Evolutionary conservation across 2,329 filamentous ascomycete genomes (phyloP).

Genomic region (Lachnellula subtilissima): DNA sequence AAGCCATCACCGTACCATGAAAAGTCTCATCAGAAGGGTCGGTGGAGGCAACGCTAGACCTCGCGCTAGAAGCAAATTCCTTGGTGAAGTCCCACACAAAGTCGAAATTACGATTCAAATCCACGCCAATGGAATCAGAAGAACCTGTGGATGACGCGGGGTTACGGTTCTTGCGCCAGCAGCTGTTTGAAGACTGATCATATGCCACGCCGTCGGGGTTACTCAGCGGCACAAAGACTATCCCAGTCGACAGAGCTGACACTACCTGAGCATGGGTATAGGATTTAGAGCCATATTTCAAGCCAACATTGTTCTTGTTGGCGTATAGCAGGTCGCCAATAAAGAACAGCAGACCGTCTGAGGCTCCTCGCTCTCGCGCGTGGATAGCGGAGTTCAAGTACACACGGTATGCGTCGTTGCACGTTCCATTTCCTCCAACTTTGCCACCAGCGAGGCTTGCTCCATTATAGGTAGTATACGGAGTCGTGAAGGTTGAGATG

Average conservation of each 20-base stretch:
- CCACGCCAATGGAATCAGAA: slow-evolving; percentile 39
- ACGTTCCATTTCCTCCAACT: slow-evolving; percentile 40
- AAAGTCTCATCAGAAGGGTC: slow-evolving; percentile 43
- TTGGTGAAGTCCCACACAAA: slow-evolving; percentile 49
- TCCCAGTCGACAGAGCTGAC: slow-evolving; percentile 46
- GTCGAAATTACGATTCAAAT: slow-evolving; percentile 55
- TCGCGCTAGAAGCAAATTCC: slow-evolving; percentile 38
- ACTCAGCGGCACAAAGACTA: slow-evolving; percentile 48
- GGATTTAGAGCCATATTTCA: slow-evolving; percentile 47
- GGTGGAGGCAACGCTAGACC: slow-evolving; percentile 37
- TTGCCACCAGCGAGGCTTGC: slow-evolving; percentile 36
- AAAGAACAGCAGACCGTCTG: slow-evolving; percentile 54
- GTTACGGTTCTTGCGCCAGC: slow-evolving; percentile 56
- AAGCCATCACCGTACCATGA: slow-evolving; percentile 29
- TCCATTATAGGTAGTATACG: slow-evolving; percentile 40
- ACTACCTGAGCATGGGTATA: slow-evolving; percentile 50
- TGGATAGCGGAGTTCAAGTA: slow-evolving; percentile 52
- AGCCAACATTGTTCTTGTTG: slow-evolving; percentile 42
- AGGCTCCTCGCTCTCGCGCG: slow-evolving; percentile 52
- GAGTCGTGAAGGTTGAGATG: slow-evolving; percentile 36
- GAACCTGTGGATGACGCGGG: slow-evolving; percentile 33
- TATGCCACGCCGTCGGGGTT: slow-evolving; percentile 51
- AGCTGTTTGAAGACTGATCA: slow-evolving; percentile 45
- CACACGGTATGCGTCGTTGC: slow-evolving; percentile 41
- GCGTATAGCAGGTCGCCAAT: slow-evolving; percentile 52